Base-by-base conservation (phyloP, 768 basidiomycete species). In the Imleria badia region DNA sequence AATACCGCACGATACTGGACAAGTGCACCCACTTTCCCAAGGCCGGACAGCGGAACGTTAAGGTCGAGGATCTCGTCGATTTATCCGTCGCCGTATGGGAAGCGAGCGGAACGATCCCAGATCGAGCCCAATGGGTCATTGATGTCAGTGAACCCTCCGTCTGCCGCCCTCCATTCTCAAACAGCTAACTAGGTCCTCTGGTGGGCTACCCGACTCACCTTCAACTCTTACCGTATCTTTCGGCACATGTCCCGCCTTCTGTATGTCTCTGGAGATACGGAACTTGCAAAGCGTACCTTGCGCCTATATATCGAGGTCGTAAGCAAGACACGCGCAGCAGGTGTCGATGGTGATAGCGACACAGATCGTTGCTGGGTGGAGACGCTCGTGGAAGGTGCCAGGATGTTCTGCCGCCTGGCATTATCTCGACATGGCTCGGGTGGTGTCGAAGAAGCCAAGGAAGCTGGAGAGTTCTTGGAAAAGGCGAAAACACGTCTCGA, bases 161-260 rank as follows among this genome's bases (percentile, higher is more conserved):
- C 35, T 48, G 0, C 30, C 45, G 6, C 19, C 22, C 0, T 39
- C 30, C n/a, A n/a, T 51, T 51, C 38, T 55, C 11, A 48, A 49
- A 17, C 29, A 36, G 13, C n/a, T 1, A 39, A 43, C 33, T 68
- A 91, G 89, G 81, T 93, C 20, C 79, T 98, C 2, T 96, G 93
- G 89, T 94, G 93, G 93, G 89, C 93, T 1, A 94, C 93, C 10
- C 85, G 87, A 20, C 80, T 94, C 20, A 98, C 96, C 0, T 97
- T 98, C 77, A 94, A 97, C 66, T 95, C 91, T 0, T 88, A 87
- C 55, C 82, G 85, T 10, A 75, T 98, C 9, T 81, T 91, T 51
- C 85, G 95, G 1, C 91, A 97, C 69, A 86, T 98, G 78, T 83
- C 84, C 29, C 84, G 88, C 2, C 71, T 95, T 2, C 72, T 91